Percentiles rank a stretch among this genome's conserved stretches.
Conservation (phyloP, 1,139 yeast species). For the Saccharomyces pastorianus region DNA sequence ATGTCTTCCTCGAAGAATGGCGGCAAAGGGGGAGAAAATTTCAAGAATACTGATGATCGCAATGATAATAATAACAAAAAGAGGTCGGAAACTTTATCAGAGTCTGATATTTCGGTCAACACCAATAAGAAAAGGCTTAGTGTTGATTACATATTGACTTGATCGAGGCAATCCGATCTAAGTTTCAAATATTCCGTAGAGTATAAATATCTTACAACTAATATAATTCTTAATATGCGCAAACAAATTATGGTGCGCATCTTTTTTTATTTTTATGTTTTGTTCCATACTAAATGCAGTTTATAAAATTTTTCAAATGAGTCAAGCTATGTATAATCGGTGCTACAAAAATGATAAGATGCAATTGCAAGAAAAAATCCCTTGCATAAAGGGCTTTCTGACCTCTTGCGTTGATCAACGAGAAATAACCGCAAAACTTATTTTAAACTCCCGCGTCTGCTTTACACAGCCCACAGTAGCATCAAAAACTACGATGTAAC, state of each 20-base stretch:
- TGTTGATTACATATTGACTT: slow-evolving; percentile 3
- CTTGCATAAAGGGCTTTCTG: neutral
- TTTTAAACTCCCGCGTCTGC: neutral
- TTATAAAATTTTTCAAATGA: too few species aligned
- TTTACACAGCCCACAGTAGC: neutral
- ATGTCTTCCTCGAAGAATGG: neutral
- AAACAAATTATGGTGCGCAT: neutral
- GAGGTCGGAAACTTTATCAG: neutral
- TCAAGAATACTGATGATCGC: slow-evolving; percentile 1
- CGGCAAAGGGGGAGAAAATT: neutral
- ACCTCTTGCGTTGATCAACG: neutral
- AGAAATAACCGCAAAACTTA: neutral
- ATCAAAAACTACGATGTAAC: too few species aligned
- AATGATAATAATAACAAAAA: neutral
- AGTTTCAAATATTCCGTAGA: slow-evolving; percentile 7
- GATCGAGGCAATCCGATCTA: slow-evolving; percentile 7
- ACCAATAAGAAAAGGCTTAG: slow-evolving; percentile 6
- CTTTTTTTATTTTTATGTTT: neutral
- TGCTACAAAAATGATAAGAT: neutral
- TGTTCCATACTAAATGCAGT: neutral
- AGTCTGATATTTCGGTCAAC: slow-evolving; percentile 5
- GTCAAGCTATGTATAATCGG: neutral
- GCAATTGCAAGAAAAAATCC: neutral
- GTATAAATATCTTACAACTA: slow-evolving; percentile 1
- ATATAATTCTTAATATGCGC: neutral